Percentiles rank a stretch among this genome's conserved stretches.
These are phyloP conservation scores for Microcera coccophila DNA, from an alignment of 2,329 filamentous ascomycete genomes.

Conservation along the genomic window DNA sequence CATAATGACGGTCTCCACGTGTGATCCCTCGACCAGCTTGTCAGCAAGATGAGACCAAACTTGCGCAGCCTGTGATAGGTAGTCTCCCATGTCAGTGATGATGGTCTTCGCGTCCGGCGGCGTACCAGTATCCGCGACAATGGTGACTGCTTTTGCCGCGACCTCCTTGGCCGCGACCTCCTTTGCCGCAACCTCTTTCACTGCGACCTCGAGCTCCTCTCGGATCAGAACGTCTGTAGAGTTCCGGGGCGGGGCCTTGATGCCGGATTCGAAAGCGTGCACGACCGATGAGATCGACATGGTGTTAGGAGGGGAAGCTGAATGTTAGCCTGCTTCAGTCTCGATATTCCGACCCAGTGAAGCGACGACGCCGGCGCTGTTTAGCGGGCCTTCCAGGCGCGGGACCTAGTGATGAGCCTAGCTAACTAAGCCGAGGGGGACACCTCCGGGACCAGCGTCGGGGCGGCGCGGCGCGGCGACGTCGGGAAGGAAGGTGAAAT, in stretches of 20 bases:
- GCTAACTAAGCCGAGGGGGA: conserved; percentile 19
- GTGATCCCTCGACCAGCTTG: conserved; percentile 30
- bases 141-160: conserved; percentile 8
- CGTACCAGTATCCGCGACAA: background rate
- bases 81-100: conserved; percentile 35
- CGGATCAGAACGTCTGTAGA: conserved; percentile 28
- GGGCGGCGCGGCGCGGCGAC: conserved; percentile 21
- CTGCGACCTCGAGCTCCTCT: conserved; percentile 25
- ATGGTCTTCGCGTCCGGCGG: conserved; percentile 19
- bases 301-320: conserved; percentile 5
- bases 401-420: conserved; percentile 21
- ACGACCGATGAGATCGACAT: conserved; percentile 27
- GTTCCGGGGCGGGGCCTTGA: conserved; percentile 17
- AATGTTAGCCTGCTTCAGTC: conserved; percentile 15
- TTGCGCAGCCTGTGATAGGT: conserved; percentile 32
- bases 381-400: conserved; percentile 22
- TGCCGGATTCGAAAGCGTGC: conserved; percentile 30
- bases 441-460: conserved; percentile 12
- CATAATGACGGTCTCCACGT: conserved; percentile 28
- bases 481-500: conserved; percentile 12
- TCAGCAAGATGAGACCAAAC: conserved; percentile 34
- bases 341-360: background rate
- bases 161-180: conserved; percentile 19
- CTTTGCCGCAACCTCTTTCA: conserved; percentile 20
- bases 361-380: conserved; percentile 13